Evolutionary conservation across 1,284 basidiomycete genomes (phyloP), one percentile per base, ranked within the genome.

Genomic region (Heterobasidion parviporum): DNA sequence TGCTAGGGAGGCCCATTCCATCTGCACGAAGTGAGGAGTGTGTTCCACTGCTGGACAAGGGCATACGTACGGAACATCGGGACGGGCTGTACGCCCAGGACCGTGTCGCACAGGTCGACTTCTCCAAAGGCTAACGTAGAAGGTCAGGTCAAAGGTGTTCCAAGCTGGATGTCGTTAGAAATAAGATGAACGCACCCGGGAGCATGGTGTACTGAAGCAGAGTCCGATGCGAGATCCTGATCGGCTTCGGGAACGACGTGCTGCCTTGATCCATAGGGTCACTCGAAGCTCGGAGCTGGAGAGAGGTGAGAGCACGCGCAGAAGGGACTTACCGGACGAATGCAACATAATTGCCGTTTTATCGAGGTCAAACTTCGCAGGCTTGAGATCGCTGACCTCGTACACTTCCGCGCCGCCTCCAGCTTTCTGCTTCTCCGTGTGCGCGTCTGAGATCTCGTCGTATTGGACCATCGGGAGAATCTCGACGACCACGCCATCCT

Each of bases 391-490:
- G 16, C n/a, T 3, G 12, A 8, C 38, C 14, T 38, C 38, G 16
- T 20, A 10, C 16, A n/a, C 15, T 20, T 12, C 14, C 6, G 33
- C 20, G 2, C n/a, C 38, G 38, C 38, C n/a, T 41, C 26, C 26
- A 5, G 26, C 26, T 26, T 26, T 26, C 26, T 26, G 26, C 26
- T 26, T 26, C n/a, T 49, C 12, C 20, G n/a, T 6, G 36, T 15
- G 34, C 32, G 46, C 51, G 16, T 56, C 46, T 8, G 41, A 56
- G 26, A 56, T 26, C 9, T 41, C 51, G 6, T 49, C 36, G 46
- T 53, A 56, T 16, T 46, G 51, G 15, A 45, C n/a, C 35, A 56
- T 53, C 14, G 41, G 51, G 16, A 56, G 34, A 5, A 53, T n/a
- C 32, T 53, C 52, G 10, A 56, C 45, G 14, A 8, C 6, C n/a